Base-by-base conservation (phyloP, 352 stramenopile genomes). In the Globisporangium splendens region DNA sequence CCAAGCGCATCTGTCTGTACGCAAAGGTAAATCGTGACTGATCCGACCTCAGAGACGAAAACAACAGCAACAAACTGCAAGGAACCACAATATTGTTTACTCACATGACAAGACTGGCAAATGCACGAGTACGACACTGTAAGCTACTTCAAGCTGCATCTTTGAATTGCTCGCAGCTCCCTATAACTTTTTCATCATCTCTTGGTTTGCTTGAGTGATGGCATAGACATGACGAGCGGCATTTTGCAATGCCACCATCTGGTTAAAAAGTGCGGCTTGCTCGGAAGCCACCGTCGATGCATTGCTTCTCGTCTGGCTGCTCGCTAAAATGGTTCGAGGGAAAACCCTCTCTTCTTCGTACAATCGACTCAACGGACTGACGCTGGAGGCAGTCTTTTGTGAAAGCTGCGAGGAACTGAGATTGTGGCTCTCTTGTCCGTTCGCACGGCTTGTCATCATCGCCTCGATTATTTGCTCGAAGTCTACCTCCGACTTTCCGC, bases 161-260 rank as follows among this genome's bases (percentile, higher is more conserved):
- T 35, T 35, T 35, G 3, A 35, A 11, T 35, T 35, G 28, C 5
- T 35, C 28, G 28, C 1, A 8, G 13, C 17, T 44, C 39, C 39
- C 22, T 52, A 41, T 22, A 53, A 13, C 28, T 18, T 28, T 13
- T 42, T 53, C 47, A 53, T 53, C 22, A 53, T 41, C 47, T 53
- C 18, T 8, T 53, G 47, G 47, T 53, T 53, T 17, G 47, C 47
- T 22, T 53, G 22, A 3, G 47, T 53, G 22, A 53, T 53, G 10
- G 47, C 24, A 22, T 53, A 53, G 11, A 53, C 47, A 3, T 53
- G 47, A 14, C n/a, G 47, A 11, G 47, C 47, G 11, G 47, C 47
- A 22, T 53, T 35, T 20, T 53, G 47, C 24, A 53, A 22, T 8
- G 22, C 22, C 13, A 53, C 22, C 47, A 53, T 53, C 15, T 33